phyloP scores from a whole-genome alignment of 345 rosid genomes.

The Euphorbia lathyris region DNA sequence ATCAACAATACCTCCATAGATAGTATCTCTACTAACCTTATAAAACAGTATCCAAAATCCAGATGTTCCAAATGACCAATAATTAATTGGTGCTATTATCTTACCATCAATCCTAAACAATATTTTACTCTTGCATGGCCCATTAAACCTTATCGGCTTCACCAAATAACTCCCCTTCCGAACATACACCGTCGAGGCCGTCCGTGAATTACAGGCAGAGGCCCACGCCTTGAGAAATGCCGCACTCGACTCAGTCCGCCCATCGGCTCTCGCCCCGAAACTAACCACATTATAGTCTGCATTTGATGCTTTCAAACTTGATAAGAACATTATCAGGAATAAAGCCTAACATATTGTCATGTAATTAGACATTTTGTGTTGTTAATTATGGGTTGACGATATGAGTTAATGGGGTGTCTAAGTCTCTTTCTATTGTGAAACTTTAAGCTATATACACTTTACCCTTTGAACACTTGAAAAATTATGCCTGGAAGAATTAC shows the following conservation, averaged over 20 bases:
- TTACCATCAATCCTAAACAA: constrained; percentile 24
- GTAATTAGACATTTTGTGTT: not conserved
- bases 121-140: constrained; percentile 29
- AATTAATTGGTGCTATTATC: constrained; percentile 28
- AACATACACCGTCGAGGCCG: constrained; percentile 31
- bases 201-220: constrained; percentile 44
- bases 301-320: constrained; percentile 16
- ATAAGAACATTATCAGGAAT: constrained; percentile 8
- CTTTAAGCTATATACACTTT: too few relatives aligned
- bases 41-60: constrained; percentile 38
- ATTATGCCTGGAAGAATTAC: too few relatives aligned
- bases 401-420: not conserved
- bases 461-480: too few relatives aligned
- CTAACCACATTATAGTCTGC: constrained; percentile 47
- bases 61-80: constrained; percentile 24
- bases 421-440: too few relatives aligned
- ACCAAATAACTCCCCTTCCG: constrained; percentile 40
- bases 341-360: not conserved
- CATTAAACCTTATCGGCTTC: constrained; percentile 14
- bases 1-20: constrained; percentile 35
- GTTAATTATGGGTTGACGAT: not conserved
- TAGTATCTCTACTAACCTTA: constrained; percentile 10
- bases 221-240: constrained; percentile 55
- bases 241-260: constrained; percentile 44
- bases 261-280: constrained; percentile 61